Base-by-base conservation (phyloP, 495 filamentous ascomycete genomes). In the Patellaria atrata region DNA sequence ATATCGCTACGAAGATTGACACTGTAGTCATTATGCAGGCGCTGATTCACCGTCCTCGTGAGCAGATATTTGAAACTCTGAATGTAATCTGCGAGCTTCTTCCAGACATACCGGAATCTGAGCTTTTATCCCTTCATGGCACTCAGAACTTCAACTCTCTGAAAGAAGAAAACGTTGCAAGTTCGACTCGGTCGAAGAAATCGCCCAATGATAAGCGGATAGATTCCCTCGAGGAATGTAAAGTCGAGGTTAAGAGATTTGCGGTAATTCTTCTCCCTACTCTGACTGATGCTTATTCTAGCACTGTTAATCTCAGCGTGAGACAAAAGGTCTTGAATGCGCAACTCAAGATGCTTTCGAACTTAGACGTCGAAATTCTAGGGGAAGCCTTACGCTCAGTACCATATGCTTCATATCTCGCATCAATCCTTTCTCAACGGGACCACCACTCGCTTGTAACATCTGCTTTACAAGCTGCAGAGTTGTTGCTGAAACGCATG, bases 11-110 rank as follows among this genome's bases (percentile, higher is more conserved):
- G 26, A 92, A 89, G 58, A 84, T 94, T 51, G 87, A 96, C 59
- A 93, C 82, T 51, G 87, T 96, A 18, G 73, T 99, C 30, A 86
- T 96, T 56, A 96, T 99, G 91, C 89, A 99, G 53, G 86, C 89
- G 20, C 60, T 99, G 47, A 94, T 99, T 35, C 91, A 96, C 51
- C 73, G 86, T 22, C 89, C 89, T n/a, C 73, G 84, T 27, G 89
- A 99, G 49, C 91, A 96, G 54, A 78, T 99, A 17, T 85, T 82
- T 48, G 91, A 99, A 62, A 94, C 91, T 3, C 70, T 99, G 37
- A 94, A 94, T 55, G 86, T 99, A 37, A 85, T 96, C 43, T 96
- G 91, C 60, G 91, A 96, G 62, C 67, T 99, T 11, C 67, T 99
- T 17, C 91, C 91, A 2, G 68, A 62, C 10, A 60, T 82, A 20